phyloP scores from a whole-genome alignment of 108 stramenopile species.

The Aurantiochytrium sp. region DNA sequence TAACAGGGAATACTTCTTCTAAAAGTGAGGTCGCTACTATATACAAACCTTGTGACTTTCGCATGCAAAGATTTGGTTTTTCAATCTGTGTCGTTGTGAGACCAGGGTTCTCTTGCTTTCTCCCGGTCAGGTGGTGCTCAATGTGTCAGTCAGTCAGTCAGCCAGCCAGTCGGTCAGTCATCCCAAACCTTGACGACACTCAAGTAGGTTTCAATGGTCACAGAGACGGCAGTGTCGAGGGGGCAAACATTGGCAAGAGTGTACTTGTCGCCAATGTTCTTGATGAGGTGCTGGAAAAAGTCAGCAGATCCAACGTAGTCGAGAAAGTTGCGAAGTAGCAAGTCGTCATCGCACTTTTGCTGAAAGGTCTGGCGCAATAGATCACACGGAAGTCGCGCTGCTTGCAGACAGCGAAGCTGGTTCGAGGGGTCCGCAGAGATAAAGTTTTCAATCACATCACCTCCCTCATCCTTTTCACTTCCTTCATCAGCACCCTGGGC shows the following conservation, averaged over 20 bases:
- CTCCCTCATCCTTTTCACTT: too few species aligned
- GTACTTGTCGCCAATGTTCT: not conserved
- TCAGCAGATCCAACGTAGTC: not conserved
- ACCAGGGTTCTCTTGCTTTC: too few species aligned
- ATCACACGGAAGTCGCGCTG: not conserved
- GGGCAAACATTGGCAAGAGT: not conserved
- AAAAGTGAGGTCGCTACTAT: too few species aligned
- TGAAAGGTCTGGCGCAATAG: not conserved
- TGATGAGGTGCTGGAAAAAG: not conserved
- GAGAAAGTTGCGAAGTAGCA: not conserved
- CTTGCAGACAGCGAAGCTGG: not conserved
- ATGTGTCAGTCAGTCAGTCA: not conserved
- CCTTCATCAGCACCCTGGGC: too few species aligned
- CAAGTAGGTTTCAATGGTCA: not conserved
- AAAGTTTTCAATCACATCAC: not conserved
- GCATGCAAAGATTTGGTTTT: too few species aligned
- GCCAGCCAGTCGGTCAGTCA: not conserved
- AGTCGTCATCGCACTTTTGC: not conserved
- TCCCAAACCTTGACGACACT: not conserved
- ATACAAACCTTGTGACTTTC: too few species aligned
- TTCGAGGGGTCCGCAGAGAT: not conserved
- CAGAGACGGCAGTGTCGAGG: not conserved
- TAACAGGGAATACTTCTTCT: too few species aligned
- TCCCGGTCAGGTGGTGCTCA: too few species aligned
- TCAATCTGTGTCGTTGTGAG: too few species aligned